Evolutionary conservation across 805 yeast species (phyloP).

Genomic region (Yarrowia bubula): DNA sequence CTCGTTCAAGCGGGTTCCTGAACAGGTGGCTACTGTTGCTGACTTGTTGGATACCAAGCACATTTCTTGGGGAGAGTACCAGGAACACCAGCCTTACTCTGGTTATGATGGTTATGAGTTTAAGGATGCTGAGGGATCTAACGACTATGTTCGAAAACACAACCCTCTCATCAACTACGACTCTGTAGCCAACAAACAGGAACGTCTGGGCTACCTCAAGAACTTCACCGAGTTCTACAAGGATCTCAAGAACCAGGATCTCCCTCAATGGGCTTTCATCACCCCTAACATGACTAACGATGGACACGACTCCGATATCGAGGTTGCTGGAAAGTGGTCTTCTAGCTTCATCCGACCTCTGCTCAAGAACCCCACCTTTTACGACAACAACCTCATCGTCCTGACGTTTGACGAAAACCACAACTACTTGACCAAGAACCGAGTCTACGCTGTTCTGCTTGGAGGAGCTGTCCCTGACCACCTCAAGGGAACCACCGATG

Average conservation of each 20-base stretch:
- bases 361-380: constrained; percentile 48
- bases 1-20: constrained; percentile 46
- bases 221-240: constrained; percentile 47
- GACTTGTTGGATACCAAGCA: constrained; percentile 48
- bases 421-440: constrained; percentile 46
- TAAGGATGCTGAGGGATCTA: constrained; percentile 45
- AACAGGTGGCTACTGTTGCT: constrained; percentile 48
- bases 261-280: constrained; percentile 54
- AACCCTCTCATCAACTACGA: constrained; percentile 49
- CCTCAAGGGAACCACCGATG: constrained; percentile 46
- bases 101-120: constrained; percentile 52
- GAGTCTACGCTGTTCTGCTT: constrained; percentile 47
- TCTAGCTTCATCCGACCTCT: constrained; percentile 47
- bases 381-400: constrained; percentile 46
- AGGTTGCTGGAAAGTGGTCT: constrained; percentile 49
- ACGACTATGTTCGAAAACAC: constrained; percentile 54
- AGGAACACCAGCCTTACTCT: constrained; percentile 53
- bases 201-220: constrained; percentile 48
- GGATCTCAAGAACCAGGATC: constrained; percentile 43
- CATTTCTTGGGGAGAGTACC: constrained; percentile 55
- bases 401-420: constrained; percentile 54
- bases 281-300: constrained; percentile 56
- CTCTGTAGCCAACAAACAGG: constrained; percentile 40
- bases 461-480: constrained; percentile 49
- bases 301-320: constrained; percentile 51